Evolutionary conservation across 2,329 filamentous ascomycete species (phyloP).

Genomic region (Fusarium humuli): DNA sequence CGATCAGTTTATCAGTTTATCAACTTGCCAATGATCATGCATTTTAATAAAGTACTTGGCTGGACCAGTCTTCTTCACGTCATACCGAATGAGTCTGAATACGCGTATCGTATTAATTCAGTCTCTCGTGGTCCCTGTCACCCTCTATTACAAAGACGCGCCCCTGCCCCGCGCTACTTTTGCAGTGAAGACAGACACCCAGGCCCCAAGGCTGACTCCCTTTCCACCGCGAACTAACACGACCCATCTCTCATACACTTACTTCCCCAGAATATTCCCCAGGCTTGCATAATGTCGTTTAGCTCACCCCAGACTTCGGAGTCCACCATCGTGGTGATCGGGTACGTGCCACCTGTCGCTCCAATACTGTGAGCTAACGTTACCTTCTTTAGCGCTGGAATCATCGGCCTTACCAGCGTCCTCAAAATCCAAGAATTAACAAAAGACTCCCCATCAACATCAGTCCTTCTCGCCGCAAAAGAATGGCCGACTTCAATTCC

Average conservation of each 20-base stretch:
- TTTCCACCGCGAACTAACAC: neutral
- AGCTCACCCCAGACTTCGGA: neutral
- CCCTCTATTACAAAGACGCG: too few species aligned
- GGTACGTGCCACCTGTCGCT: constrained; percentile 30
- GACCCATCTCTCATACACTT: neutral
- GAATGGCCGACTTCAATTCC: constrained; percentile 54
- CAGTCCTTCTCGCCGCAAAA: constrained; percentile 47
- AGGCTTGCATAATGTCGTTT: constrained; percentile 8
- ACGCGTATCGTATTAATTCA: neutral
- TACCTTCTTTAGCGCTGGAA: constrained; percentile 59
- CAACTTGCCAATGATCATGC: neutral
- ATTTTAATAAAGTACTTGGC: neutral
- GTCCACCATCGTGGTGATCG: constrained; percentile 46
- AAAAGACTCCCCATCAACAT: constrained; percentile 5
- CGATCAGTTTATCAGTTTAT: neutral
- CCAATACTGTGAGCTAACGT: neutral
- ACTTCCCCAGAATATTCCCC: neutral
- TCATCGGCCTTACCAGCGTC: constrained; percentile 64
- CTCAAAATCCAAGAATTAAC: constrained; percentile 55
- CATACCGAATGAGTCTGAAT: neutral
- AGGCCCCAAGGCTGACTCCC: neutral
- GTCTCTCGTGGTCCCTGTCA: fast-evolving
- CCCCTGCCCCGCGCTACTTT: neutral
- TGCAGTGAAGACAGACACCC: neutral
- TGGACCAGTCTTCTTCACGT: fast-evolving